Conservation (phyloP, 306 rosid species). For the Mucuna pruriens region DNA sequence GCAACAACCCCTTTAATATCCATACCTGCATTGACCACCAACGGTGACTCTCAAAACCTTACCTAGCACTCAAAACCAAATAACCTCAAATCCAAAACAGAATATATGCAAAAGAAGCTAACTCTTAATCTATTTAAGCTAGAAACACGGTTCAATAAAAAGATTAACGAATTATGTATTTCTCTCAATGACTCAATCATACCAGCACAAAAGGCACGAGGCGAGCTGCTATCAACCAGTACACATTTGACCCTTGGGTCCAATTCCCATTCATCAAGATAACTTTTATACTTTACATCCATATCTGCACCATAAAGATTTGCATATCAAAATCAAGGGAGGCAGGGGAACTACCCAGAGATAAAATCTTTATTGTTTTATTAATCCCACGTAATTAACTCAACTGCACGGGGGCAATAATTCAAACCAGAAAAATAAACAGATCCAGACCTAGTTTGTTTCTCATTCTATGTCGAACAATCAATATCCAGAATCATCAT, state of each 20-base stretch:
- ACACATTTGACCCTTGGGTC: constrained; percentile 90
- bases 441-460: constrained; percentile 18
- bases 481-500: constrained; percentile 8
- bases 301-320: constrained; percentile 63
- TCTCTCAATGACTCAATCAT: constrained; percentile 35
- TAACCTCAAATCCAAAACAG: constrained; percentile 38
- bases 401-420: not conserved
- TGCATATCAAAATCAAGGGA: constrained; percentile 35
- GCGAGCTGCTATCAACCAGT: constrained; percentile 81
- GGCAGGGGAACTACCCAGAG: too few species aligned
- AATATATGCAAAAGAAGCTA: constrained; percentile 38
- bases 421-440: not conserved
- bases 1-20: constrained; percentile 99
- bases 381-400: not conserved
- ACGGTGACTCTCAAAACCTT: constrained; percentile 69
- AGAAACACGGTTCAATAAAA: constrained; percentile 30
- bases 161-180: not conserved
- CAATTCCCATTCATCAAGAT: constrained; percentile 91
- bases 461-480: not conserved
- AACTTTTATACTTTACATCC: constrained; percentile 84
- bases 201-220: constrained; percentile 98
- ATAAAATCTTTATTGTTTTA: too few species aligned
- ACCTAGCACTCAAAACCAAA: constrained; percentile 53
- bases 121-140: constrained; percentile 7
- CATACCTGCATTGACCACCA: constrained; percentile 92